phyloP scores from a whole-genome alignment of 2,329 filamentous ascomycete species.

The Colletotrichum zoysiae region DNA sequence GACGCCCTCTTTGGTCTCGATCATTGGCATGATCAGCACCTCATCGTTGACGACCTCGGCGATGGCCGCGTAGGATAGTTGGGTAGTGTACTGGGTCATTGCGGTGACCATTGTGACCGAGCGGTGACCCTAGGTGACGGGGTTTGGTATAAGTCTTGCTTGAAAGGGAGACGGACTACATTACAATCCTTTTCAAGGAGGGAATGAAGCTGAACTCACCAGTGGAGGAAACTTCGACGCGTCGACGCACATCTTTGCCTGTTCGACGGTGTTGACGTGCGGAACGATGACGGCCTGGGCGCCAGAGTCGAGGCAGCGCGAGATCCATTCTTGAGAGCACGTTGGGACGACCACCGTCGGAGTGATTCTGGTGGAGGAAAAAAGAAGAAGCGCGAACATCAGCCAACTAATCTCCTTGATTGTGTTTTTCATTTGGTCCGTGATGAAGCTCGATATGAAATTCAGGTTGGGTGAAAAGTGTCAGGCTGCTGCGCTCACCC shows the following conservation, averaged over 20 bases:
- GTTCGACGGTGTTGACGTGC: slow-evolving; percentile 58
- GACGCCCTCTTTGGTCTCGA: slow-evolving; percentile 21
- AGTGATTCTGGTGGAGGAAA: too few relatives aligned
- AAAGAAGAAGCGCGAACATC: too few relatives aligned
- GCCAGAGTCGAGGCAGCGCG: slow-evolving; percentile 61
- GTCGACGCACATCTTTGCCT: slow-evolving; percentile 59
- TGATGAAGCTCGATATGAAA: too few relatives aligned
- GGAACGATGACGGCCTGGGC: slow-evolving; percentile 65
- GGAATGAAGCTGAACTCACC: slow-evolving; percentile 42
- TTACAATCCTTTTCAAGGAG: not conserved
- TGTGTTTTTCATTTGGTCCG: too few relatives aligned
- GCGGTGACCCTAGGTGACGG: slow-evolving; percentile 23
- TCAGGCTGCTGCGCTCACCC: too few relatives aligned
- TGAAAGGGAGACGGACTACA: too few relatives aligned
- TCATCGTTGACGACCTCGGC: slow-evolving; percentile 28
- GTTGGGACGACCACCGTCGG: slow-evolving; percentile 14
- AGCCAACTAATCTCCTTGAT: too few relatives aligned
- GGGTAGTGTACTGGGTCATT: slow-evolving; percentile 27
- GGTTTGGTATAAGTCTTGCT: too few relatives aligned
- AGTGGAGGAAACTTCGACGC: slow-evolving; percentile 64
- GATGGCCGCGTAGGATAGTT: slow-evolving; percentile 28
- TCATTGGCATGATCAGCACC: slow-evolving; percentile 33
- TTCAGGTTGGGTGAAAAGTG: too few relatives aligned
- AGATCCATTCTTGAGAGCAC: slow-evolving; percentile 30
- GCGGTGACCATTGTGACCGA: slow-evolving; percentile 35